Conservation (phyloP, 1,139 yeast species). For the Pichia sp. region DNA sequence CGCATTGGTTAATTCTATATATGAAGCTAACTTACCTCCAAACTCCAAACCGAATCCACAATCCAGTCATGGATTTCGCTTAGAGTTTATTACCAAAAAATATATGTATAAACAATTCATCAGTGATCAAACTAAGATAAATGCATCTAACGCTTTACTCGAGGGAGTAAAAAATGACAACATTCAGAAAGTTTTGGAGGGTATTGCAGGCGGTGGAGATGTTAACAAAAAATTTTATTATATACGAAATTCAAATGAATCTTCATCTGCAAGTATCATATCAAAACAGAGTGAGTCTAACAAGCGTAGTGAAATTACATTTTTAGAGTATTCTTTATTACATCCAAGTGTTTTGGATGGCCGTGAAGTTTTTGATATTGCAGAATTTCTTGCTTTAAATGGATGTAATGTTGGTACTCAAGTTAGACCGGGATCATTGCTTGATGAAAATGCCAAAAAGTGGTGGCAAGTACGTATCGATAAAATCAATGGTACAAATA, state of each 20-base stretch:
- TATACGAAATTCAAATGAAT: neutral
- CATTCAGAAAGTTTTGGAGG: conserved; percentile 39
- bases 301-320: conserved; percentile 33
- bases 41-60: conserved; percentile 21
- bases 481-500: conserved; percentile 18
- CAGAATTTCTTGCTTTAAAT: conserved; percentile 66
- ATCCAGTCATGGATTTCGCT: conserved; percentile 32
- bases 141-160: conserved; percentile 28
- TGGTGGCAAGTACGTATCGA: conserved; percentile 48
- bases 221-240: conserved; percentile 29
- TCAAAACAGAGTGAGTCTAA: neutral
- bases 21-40: conserved; percentile 30
- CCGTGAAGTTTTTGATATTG: conserved; percentile 47
- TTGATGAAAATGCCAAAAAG: conserved; percentile 35
- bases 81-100: conserved; percentile 44
- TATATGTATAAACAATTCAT: conserved; percentile 40
- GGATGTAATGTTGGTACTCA: conserved; percentile 41
- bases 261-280: conserved; percentile 1
- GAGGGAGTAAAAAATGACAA: conserved; percentile 48
- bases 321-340: conserved; percentile 57
- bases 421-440: conserved; percentile 3
- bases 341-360: conserved; percentile 32
- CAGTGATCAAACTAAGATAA: conserved; percentile 9
- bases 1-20: conserved; percentile 32
- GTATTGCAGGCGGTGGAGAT: conserved; percentile 47